Evolutionary conservation across 1,139 yeast genomes (phyloP).

Genomic region (Torulaspora pretoriensis): DNA sequence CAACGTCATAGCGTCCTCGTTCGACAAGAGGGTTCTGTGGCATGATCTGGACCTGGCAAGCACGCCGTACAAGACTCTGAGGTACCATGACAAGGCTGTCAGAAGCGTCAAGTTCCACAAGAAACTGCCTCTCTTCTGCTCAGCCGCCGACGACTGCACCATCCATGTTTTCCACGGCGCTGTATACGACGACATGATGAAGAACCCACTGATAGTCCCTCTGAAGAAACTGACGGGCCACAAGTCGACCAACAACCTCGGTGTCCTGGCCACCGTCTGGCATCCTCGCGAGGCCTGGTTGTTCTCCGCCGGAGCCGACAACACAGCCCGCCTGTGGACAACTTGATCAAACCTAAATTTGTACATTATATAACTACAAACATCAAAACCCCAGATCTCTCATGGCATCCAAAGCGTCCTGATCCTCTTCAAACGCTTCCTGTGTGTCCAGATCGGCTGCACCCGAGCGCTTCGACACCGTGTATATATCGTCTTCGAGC

Average conservation of each 20-base stretch:
- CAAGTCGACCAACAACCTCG: slow-evolving; percentile 69
- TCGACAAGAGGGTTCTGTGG: slow-evolving; percentile 94
- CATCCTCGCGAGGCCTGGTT: slow-evolving; percentile 99
- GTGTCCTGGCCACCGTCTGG: slow-evolving; percentile 90
- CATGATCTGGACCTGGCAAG: slow-evolving; percentile 87
- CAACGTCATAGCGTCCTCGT: slow-evolving; percentile 85
- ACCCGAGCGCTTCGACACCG: background rate
- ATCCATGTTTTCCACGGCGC: slow-evolving; percentile 96
- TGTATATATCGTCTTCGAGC: slow-evolving; percentile 8
- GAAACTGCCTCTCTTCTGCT: slow-evolving; percentile 84
- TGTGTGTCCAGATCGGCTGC: slow-evolving; percentile 8
- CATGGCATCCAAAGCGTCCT: slow-evolving; percentile 30
- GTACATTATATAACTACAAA: slow-evolving; percentile 11
- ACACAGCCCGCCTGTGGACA: slow-evolving; percentile 95
- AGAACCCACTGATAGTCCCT: slow-evolving; percentile 93
- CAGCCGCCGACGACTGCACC: slow-evolving; percentile 94
- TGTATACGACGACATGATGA: slow-evolving; percentile 92
- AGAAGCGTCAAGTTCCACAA: slow-evolving; percentile 85
- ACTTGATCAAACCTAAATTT: slow-evolving; percentile 41
- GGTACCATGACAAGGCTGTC: slow-evolving; percentile 94
- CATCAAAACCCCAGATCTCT: slow-evolving; percentile 24
- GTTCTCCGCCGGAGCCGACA: slow-evolving; percentile 97
- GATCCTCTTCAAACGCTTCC: slow-evolving; percentile 24
- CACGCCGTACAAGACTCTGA: slow-evolving; percentile 90
- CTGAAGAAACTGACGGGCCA: slow-evolving; percentile 94